A percentile compares a stretch with the other conserved stretches of the same genome.
Conservation (phyloP, 2,329 filamentous ascomycete genomes). For the Colletotrichum chrysophilum region DNA sequence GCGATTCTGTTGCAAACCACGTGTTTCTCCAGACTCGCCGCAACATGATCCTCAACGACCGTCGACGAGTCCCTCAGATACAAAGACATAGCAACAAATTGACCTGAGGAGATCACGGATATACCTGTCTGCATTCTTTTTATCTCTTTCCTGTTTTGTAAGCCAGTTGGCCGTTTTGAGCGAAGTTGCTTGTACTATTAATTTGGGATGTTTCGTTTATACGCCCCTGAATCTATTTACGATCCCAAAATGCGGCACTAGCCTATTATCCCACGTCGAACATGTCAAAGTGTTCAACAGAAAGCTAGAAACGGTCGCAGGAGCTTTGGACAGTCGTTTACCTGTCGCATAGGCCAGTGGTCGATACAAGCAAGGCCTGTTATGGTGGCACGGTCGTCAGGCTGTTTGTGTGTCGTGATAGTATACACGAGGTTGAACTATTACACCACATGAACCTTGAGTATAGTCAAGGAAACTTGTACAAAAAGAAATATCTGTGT, state of each 20-base stretch:
- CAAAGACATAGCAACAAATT: background rate
- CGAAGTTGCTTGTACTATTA: background rate
- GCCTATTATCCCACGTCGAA: rapidly evolving
- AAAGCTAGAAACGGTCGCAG: rapidly evolving
- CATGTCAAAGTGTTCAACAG: background rate
- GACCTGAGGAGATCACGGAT: background rate
- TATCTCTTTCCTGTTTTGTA: background rate
- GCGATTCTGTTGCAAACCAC: background rate
- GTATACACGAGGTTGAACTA: background rate
- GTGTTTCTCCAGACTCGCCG: background rate
- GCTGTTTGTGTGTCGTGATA: background rate
- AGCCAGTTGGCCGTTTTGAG: background rate
- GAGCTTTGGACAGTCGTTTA: rapidly evolving
- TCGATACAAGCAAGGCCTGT: background rate
- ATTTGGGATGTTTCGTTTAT: background rate
- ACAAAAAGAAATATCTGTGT: rapidly evolving
- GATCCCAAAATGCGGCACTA: background rate
- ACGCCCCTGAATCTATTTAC: background rate
- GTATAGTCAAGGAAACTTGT: rapidly evolving
- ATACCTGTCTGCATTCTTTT: background rate
- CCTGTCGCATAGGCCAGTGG: rapidly evolving
- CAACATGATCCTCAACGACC: background rate
- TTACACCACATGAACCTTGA: background rate
- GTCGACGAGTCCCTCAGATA: background rate
- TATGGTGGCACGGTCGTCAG: background rate